Evolutionary conservation across 2,329 filamentous ascomycete genomes (phyloP), one percentile per base, ranked within the genome.

Genomic region (Colletotrichum sp.): DNA sequence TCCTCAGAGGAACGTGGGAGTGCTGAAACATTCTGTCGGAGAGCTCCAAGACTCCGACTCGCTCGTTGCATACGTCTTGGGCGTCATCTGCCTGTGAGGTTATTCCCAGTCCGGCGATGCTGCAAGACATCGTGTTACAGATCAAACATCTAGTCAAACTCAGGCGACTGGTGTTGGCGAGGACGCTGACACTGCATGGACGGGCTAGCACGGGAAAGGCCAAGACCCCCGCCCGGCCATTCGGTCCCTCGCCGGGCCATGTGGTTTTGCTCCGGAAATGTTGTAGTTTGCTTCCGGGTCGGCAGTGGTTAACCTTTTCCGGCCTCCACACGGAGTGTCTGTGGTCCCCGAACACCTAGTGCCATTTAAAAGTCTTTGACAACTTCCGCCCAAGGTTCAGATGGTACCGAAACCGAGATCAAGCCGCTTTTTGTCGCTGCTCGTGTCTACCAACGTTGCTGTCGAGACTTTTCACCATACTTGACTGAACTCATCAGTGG

Each of bases 231-330:
- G n/a, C 30, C 27, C 27, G 32, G 39, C 30, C 39, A 22, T 67
- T 61, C 71, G 59, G 48, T 27, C 32, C 65, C 57, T 52, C 57
- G 44, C 55, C 27, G 22, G 15, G 44, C 73, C 74, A 76, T 76
- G 74, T 76, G 74, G 70, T 60, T 65, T 60, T 30, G 27, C 70
- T 69, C 70, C 70, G 74, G 70, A 76, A 69, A n/a, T 16, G 74
- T 55, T 44, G 36, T 74, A 74, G 74, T 64, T 52, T 28, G 25
- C 19, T 32, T 30, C 64, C 44, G 64, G 59, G 15, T 60, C 71
- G 59, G 28, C 59, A 34, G 57, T 61, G 30, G 55, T 65, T 74
- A 65, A 52, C 74, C 70, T 30, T 59, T 76, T 76, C 74, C 74
- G 70, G 74, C 34, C 28, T n/a, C 22, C 32, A 60, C 7, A 48